phyloP scores from a whole-genome alignment of 352 stramenopile genomes.

The Phytophthora melonis region DNA sequence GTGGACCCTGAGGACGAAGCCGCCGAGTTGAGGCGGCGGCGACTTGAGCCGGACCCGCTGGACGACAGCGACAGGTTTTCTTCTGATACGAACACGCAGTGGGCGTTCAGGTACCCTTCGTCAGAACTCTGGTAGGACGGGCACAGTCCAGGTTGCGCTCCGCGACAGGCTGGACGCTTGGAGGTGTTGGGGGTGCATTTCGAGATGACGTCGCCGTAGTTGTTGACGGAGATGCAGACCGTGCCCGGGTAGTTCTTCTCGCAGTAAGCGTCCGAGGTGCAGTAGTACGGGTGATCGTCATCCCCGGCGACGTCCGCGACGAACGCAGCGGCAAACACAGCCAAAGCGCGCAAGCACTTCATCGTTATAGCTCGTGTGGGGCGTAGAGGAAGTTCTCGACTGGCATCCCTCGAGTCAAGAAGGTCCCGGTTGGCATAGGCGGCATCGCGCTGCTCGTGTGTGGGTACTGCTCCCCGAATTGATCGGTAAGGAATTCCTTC shows the following conservation, averaged over 20 bases:
- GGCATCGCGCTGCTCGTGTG: slow-evolving; percentile 19
- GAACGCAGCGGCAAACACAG: slow-evolving; percentile 32
- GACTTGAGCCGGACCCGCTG: slow-evolving; percentile 19
- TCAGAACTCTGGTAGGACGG: slow-evolving; percentile 77
- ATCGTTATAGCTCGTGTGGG: slow-evolving; percentile 20
- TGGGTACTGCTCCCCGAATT: slow-evolving; percentile 8
- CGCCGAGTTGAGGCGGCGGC: slow-evolving; percentile 5
- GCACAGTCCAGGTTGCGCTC: slow-evolving; percentile 69
- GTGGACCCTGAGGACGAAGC: slow-evolving; percentile 2
- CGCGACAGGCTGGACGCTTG: slow-evolving; percentile 65
- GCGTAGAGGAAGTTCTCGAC: slow-evolving; percentile 9
- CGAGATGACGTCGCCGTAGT: slow-evolving; percentile 62
- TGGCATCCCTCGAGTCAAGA: neutral
- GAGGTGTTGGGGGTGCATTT: slow-evolving; percentile 86
- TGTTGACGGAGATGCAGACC: slow-evolving; percentile 75
- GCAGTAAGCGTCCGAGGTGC: slow-evolving; percentile 69
- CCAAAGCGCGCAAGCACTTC: slow-evolving; percentile 41
- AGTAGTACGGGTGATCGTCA: slow-evolving; percentile 49
- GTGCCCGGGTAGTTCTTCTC: slow-evolving; percentile 62
- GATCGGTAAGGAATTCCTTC: slow-evolving; percentile 22
- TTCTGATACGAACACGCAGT: slow-evolving; percentile 79
- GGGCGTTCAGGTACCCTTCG: slow-evolving; percentile 72
- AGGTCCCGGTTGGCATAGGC: neutral
- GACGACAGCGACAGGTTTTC: slow-evolving; percentile 29
- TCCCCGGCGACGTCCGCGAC: slow-evolving; percentile 19